Percentiles rank a stretch among this genome's conserved stretches.
phyloP scores from a whole-genome alignment of 768 basidiomycete species.

The Macrolepiota fuliginosa region DNA sequence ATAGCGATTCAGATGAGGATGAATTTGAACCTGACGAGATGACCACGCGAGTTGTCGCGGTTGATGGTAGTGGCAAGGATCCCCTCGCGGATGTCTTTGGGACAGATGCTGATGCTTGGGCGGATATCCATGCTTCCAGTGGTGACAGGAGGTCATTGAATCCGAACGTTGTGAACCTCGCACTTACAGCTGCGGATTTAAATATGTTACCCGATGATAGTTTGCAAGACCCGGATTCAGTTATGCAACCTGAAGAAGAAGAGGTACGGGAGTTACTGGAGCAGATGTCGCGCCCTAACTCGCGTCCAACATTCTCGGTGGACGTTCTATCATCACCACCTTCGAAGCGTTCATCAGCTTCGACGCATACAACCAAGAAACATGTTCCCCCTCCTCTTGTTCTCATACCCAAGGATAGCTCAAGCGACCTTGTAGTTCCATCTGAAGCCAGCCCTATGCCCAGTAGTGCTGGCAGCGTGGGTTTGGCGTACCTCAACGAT shows the following conservation, averaged over 20 bases:
- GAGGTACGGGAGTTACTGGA: slow-evolving; percentile 37
- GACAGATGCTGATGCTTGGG: slow-evolving; percentile 63
- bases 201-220: slow-evolving; percentile 22
- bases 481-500: slow-evolving; percentile 45
- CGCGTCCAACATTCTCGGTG: slow-evolving; percentile 28
- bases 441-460: slow-evolving; percentile 33
- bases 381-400: slow-evolving; percentile 59
- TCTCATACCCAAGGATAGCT: slow-evolving; percentile 37
- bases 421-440: slow-evolving; percentile 30
- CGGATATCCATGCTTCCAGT: slow-evolving; percentile 42
- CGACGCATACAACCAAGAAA: slow-evolving; percentile 28
- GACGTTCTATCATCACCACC: neutral
- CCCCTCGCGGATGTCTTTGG: slow-evolving; percentile 64
- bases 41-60: slow-evolving; percentile 36
- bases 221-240: slow-evolving; percentile 26
- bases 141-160: slow-evolving; percentile 28
- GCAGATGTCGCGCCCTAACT: slow-evolving; percentile 38
- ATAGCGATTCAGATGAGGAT: slow-evolving; percentile 30
- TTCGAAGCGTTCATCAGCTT: slow-evolving; percentile 31
- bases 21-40: slow-evolving; percentile 35
- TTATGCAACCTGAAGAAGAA: slow-evolving; percentile 30
- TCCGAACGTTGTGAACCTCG: slow-evolving; percentile 51
- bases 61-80: slow-evolving; percentile 32
- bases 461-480: slow-evolving; percentile 31
- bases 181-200: slow-evolving; percentile 44